Percentiles rank a stretch among this genome's conserved stretches.
Conservation (phyloP, 2,329 filamentous ascomycete genomes). For the Stachybotrys echinatus region DNA sequence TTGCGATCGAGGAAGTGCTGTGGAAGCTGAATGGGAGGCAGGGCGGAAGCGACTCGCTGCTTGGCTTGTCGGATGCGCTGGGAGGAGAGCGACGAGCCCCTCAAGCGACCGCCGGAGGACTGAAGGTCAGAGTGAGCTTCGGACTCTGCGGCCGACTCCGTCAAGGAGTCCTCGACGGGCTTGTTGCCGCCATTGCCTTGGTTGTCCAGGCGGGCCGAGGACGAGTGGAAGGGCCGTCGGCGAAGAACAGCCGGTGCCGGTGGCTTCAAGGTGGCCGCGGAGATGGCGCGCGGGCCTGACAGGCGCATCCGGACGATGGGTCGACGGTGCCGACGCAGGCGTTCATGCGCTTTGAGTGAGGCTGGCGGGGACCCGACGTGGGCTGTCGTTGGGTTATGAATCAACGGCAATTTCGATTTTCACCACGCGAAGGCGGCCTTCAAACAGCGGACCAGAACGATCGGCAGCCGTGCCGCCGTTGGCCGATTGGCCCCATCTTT, state of each 20-base stretch:
- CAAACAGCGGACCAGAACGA: neutral
- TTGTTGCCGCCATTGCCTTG: constrained; percentile 17
- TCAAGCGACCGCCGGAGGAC: constrained; percentile 17
- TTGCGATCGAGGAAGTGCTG: constrained; percentile 50
- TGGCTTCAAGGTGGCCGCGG: constrained; percentile 12
- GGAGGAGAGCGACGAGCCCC: constrained; percentile 15
- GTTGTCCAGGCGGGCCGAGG: constrained; percentile 9
- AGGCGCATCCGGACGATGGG: constrained; percentile 23
- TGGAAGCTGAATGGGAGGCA: constrained; percentile 52
- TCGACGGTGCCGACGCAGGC: constrained; percentile 11
- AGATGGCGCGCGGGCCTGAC: constrained; percentile 21
- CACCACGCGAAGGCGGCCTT: neutral
- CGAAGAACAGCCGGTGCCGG: constrained; percentile 16
- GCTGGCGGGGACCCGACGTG: constrained; percentile 3
- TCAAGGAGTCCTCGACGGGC: constrained; percentile 17
- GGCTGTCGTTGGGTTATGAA: neutral
- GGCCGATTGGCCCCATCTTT: neutral
- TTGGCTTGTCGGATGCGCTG: constrained; percentile 25
- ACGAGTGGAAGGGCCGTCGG: constrained; percentile 14
- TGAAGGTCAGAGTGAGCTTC: constrained; percentile 22
- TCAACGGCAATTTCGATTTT: neutral
- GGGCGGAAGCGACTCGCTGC: constrained; percentile 27
- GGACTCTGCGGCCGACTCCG: constrained; percentile 18
- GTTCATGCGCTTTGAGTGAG: neutral
- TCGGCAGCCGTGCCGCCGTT: neutral